These are phyloP conservation scores for Mimosa pudica DNA, from an alignment of 306 rosid species.

Conservation along the genomic window DNA sequence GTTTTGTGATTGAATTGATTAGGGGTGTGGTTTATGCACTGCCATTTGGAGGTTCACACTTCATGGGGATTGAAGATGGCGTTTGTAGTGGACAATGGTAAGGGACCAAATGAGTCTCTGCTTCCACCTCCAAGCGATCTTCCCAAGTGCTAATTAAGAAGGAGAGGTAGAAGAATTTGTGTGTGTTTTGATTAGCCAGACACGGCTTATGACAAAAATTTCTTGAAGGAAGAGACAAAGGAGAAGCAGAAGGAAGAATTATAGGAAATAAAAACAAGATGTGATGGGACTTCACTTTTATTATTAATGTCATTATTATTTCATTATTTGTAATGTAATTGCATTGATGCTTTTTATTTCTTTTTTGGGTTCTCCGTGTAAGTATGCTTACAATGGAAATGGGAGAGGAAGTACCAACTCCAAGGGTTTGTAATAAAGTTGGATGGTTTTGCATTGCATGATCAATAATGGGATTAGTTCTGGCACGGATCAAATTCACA, in stretches of 20 bases:
- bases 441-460: neutral
- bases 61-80: constrained; percentile 83
- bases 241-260: neutral
- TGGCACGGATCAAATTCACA: too few species aligned
- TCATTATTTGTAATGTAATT: constrained; percentile 26
- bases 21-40: constrained; percentile 84
- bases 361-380: constrained; percentile 32
- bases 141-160: constrained; percentile 56
- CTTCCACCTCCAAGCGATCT: constrained; percentile 70
- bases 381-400: constrained; percentile 15
- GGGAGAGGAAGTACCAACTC: neutral
- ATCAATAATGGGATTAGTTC: neutral
- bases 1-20: constrained; percentile 1
- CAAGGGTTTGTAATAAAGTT: constrained; percentile 7
- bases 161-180: neutral
- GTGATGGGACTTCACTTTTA: neutral
- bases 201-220: constrained; percentile 23
- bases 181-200: constrained; percentile 1
- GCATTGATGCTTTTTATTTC: constrained; percentile 16
- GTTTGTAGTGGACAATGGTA: constrained; percentile 69
- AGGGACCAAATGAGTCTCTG: constrained; percentile 58
- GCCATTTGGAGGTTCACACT: constrained; percentile 82
- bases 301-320: neutral
- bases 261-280: constrained; percentile 25
- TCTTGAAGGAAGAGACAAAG: constrained; percentile 3